Base-by-base conservation (phyloP, 2,329 filamentous ascomycete species). In the Colletotrichum endophyticum region DNA sequence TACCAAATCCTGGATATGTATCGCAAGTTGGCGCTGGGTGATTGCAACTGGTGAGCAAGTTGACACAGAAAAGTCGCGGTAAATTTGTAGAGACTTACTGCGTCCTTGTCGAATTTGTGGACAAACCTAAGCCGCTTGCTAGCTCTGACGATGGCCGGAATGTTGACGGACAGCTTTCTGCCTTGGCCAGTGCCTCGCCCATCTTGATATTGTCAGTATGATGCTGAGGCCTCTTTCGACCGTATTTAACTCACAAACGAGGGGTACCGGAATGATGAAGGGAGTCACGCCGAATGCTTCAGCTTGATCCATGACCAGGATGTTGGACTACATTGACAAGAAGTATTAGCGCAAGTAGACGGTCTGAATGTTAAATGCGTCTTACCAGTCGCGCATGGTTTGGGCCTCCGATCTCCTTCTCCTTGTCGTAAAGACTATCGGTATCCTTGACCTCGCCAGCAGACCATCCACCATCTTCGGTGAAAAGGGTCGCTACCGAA, bases 121-220 rank as follows among this genome's bases (percentile, higher is more conserved):
- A 84, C 83, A 1, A 67, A 63, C 49, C 79, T 82, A 11, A 79
- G 72, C 39, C 74, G 75, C 6, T 85, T 82, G 73, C 82, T 82
- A 1, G 81, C 77, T 62, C 82, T 80, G 63, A 83, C 66, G n/a
- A 78, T 76, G 5, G 79, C 79, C 2, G 84, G 84, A 4, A 85
- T 81, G 12, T 78, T 80, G 6, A 84, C 79, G 2, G 84, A 85
- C 5, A 86, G 61, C 76, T 83, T 83, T 56, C 82, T 84, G 75
- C 79, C 80, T 76, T 80, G 66, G 4, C 84, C 84, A 22, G 62
- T 80, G 3, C 84, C 84, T 68, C 78, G 80, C 2, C 84, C 84
- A 74, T 85, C 84, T 85, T 32, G 22, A 13, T 79, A 79, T 19
- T 5, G 5, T 68, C 8, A 68, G 12, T 15, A 27, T 25, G n/a